Percentiles rank a stretch among this genome's conserved stretches.
phyloP scores from a whole-genome alignment of 805 yeast species.

The Debaryomyces prosopidis region DNA sequence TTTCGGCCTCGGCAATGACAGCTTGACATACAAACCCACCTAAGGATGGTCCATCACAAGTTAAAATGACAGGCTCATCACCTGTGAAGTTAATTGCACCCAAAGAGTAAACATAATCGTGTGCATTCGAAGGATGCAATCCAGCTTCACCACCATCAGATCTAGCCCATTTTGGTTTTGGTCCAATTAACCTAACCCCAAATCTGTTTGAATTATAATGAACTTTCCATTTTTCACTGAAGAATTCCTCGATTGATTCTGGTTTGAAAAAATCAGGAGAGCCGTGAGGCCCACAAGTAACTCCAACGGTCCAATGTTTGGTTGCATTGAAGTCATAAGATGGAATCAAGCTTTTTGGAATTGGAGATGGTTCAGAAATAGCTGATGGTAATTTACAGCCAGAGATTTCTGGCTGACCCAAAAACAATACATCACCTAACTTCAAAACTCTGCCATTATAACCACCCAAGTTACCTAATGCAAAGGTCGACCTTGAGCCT shows the following conservation, averaged over 20 bases:
- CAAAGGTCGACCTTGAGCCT: conserved; percentile 96
- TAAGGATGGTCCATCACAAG: conserved; percentile 96
- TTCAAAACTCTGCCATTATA: conserved; percentile 89
- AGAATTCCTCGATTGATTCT: conserved; percentile 76
- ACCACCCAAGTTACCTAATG: conserved; percentile 91
- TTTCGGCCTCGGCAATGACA: conserved; percentile 91
- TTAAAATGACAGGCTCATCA: conserved; percentile 95
- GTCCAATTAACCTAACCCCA: conserved; percentile 93
- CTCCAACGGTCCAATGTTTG: conserved; percentile 76
- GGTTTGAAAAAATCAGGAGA: conserved; percentile 89
- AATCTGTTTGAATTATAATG: conserved; percentile 97
- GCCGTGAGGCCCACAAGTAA: conserved; percentile 97
- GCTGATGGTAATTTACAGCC: conserved; percentile 76
- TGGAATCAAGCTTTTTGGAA: conserved; percentile 62
- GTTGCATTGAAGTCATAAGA: conserved; percentile 43
- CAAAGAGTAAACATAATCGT: conserved; percentile 92
- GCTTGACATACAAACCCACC: conserved; percentile 98
- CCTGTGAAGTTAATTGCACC: conserved; percentile 99
- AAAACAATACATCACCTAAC: conserved; percentile 86
- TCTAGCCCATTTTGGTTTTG: conserved; percentile 97
- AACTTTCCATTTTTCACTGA: conserved; percentile 82
- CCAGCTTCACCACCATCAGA: conserved; percentile 97
- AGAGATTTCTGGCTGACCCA: conserved; percentile 73
- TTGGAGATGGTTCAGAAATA: conserved; percentile 56
- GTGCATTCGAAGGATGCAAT: conserved; percentile 97